Conservation (phyloP, 305 asterid genomes). For the Lippia alba region DNA sequence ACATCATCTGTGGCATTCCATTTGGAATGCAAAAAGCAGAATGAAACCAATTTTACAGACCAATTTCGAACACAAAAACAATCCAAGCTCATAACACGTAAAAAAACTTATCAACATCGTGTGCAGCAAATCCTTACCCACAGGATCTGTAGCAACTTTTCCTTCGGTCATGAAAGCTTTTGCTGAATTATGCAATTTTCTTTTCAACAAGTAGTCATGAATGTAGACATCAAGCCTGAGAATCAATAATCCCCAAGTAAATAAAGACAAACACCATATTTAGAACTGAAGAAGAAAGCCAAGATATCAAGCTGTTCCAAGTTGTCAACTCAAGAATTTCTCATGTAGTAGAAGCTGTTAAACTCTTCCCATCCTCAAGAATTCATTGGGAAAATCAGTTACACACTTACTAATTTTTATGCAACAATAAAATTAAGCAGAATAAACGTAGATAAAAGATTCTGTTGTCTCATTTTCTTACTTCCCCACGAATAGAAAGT, state of each 20-base stretch:
- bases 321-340: slow-evolving; percentile 14
- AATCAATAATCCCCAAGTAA: slow-evolving; percentile 15
- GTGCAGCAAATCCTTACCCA: slow-evolving; percentile 58
- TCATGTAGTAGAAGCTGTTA: not conserved
- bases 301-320: slow-evolving; percentile 6
- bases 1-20: slow-evolving; percentile 10
- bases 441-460: not conserved
- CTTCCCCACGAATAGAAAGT: slow-evolving; percentile 25
- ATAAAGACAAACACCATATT: no score
- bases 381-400: not conserved
- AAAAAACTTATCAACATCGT: not conserved
- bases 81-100: not conserved
- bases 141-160: slow-evolving; percentile 99
- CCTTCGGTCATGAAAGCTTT: slow-evolving; percentile 98
- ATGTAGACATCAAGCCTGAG: slow-evolving; percentile 99
- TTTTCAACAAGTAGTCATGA: slow-evolving; percentile 91
- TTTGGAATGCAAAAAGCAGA: slow-evolving; percentile 18
- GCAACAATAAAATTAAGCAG: not conserved
- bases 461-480: slow-evolving; percentile 19
- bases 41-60: slow-evolving; percentile 4
- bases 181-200: slow-evolving; percentile 85
- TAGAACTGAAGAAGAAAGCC: no score
- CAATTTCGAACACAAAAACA: slow-evolving; percentile 19
- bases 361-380: not conserved
- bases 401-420: slow-evolving; percentile 8